These are phyloP conservation scores for Elaeagnus macrophylla DNA, from an alignment of 306 rosid species.

Conservation along the genomic window DNA sequence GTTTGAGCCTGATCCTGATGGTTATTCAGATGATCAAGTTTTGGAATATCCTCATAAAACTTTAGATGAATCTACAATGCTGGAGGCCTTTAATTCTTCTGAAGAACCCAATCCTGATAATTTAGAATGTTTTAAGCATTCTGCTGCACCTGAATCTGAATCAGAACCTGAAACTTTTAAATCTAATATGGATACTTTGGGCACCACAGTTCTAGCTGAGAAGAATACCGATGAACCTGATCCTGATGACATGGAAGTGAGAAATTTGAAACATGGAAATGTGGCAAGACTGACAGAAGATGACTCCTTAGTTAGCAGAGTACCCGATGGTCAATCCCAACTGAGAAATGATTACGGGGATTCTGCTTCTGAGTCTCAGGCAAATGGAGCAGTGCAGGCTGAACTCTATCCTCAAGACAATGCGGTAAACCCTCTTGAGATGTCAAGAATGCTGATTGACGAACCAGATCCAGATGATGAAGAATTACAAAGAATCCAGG, in stretches of 20 bases:
- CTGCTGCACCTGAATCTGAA: conserved; percentile 15
- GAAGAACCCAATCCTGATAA: conserved; percentile 40
- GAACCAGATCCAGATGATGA: conserved; percentile 87
- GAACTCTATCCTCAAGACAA: conserved; percentile 51
- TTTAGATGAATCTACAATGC: not conserved
- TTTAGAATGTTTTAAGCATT: conserved; percentile 23
- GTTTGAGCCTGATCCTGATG: conserved; percentile 59
- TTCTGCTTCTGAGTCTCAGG: conserved; percentile 26
- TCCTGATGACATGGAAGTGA: conserved; percentile 29
- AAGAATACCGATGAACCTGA: conserved; percentile 30
- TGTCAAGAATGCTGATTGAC: conserved; percentile 37
- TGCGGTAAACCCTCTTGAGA: conserved; percentile 25
- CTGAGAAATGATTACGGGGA: conserved; percentile 14
- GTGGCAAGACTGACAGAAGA: conserved; percentile 5
- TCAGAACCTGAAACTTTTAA: conserved; percentile 1
- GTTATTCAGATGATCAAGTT: conserved; percentile 26
- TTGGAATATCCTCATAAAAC: not conserved
- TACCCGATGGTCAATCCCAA: conserved; percentile 15
- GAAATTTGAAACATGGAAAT: conserved; percentile 14
- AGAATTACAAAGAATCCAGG: conserved; percentile 71
- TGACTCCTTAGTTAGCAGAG: conserved; percentile 17
- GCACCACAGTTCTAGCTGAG: conserved; percentile 18
- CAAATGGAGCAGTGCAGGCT: conserved; percentile 21
- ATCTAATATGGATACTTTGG: conserved; percentile 25
- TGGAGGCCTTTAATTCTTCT: conserved; percentile 16